Base-by-base conservation (phyloP, 129 eudicot genomes). In the Deinandra increscens region DNA sequence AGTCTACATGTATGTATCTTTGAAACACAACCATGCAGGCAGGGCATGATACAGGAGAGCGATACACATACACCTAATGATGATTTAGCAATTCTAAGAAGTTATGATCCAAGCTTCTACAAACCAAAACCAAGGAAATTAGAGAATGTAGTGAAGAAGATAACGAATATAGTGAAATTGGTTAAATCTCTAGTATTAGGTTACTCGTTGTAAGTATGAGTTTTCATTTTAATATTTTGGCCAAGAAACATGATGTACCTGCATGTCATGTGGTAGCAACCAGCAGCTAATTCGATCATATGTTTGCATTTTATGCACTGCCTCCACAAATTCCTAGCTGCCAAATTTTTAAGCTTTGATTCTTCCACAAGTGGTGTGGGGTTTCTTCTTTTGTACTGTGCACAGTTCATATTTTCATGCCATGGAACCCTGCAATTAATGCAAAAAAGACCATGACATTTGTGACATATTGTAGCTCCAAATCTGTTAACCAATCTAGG, bases 181-280 rank as follows among this genome's bases (percentile, higher is more conserved):
- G 13, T 37, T 0, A 17, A 17, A 17, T 12, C 13, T 36, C 20
- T 36, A n/a, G 19, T 37, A 38, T 45, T 61, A 61, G 45, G 31
- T 15, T 9, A 61, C 17, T 18, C 7, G 5, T 61, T 42, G 33
- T 20, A 53, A 42, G 7, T 20, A 3, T 39, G 34, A 6, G 17
- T 11, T 64, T 12, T 64, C 33, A 5, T 19, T 10, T 39, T 3
- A 65, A 20, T 0, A 66, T 10, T 36, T 36, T 9, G 61, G 17
- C 15, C 60, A 49, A 49, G 9, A 41, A 19, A 15, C 22, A 73
- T 69, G 55, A 10, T 6, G 70, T 76, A 90, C 97, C 95, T 87
- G 95, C 97, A 86, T 49, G 97, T 90, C 95, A 90, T 90, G 79
- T 90, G 97, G 87, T 72, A 86, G 82, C 97, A 90, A 44, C 97